Evolutionary conservation across 192 early-diverging fungal genomes (phyloP), one percentile per base, ranked within the genome.

Genomic region (Backusella psychrophila): DNA sequence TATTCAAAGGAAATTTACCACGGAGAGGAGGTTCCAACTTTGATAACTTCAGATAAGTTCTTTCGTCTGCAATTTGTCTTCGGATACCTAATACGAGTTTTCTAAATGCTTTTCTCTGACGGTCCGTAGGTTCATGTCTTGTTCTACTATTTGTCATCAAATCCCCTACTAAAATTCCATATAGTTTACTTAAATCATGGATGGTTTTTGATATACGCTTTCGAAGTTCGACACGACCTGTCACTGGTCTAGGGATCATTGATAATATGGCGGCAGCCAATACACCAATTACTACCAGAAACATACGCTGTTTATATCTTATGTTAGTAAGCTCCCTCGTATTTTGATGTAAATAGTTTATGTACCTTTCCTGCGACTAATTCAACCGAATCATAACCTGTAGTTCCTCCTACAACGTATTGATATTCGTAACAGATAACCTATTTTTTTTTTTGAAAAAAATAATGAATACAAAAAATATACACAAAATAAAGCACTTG

Each of bases 1-100:
- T 52, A n/a, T 77, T 66, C n/a, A 73, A 23, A 11, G 83, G 83
- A 35, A 77, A 84, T 41, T 84, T 77, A 8, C 83, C 83, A 29
- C 80, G 77, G 23, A 84, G 56, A 12, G 83, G 83, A 9, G 83
- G 83, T 59, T 84, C 83, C 56, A 78, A 69, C 14, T 71, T 76
- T 53, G 80, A 53, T 52, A 78, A 66, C 8, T 71, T 67, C 2
- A 84, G 35, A 23, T 81, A 66, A 9, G 66, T 77, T 6, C 80
- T 68, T 38, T 81, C 83, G 35, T 76, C 72, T 31, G 46, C 77
- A 41, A 81, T 82, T 72, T 81, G 78, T 35, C 83, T 71, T 46
- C 66, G 76, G 36, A 74, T 74, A 29, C 31, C 56, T 3, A 74
- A 35, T 23, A 26, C 21, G 5, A 74, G 19, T 39, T 74, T 56